phyloP scores from a whole-genome alignment of 768 basidiomycete species.

The Boletus vermiculosoides region DNA sequence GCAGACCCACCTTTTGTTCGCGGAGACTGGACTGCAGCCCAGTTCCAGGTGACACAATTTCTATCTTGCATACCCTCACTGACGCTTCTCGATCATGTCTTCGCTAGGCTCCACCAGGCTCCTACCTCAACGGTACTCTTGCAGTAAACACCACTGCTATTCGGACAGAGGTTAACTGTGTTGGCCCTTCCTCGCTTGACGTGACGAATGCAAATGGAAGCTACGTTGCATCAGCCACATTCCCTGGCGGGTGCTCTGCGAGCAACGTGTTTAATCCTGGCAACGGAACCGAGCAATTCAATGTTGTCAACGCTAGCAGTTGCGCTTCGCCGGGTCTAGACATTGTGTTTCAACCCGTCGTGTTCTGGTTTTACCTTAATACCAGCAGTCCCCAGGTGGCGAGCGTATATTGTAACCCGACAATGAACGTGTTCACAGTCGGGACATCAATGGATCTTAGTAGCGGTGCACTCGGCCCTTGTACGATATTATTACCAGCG shows the following conservation, averaged over 20 bases:
- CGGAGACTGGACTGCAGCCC: constrained; percentile 51
- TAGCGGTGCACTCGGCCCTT: constrained; percentile 40
- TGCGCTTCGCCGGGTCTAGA: constrained; percentile 30
- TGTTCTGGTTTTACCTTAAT: constrained; percentile 65
- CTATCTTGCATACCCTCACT: background rate
- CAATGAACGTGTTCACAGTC: constrained; percentile 45
- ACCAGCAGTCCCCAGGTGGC: constrained; percentile 39
- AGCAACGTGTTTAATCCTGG: constrained; percentile 38
- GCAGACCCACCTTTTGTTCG: constrained; percentile 58
- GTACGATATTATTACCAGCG: constrained; percentile 32
- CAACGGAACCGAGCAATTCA: constrained; percentile 47
- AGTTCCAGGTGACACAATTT: constrained; percentile 44
- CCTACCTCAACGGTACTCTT: constrained; percentile 53
- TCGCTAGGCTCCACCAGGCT: constrained; percentile 41
- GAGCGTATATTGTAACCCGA: constrained; percentile 58
- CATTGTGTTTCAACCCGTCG: constrained; percentile 50
- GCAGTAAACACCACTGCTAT: constrained; percentile 50
- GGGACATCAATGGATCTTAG: constrained; percentile 43
- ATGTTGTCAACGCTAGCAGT: constrained; percentile 41
- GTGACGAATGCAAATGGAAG: constrained; percentile 23
- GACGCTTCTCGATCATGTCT: background rate
- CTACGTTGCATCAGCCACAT: constrained; percentile 44
- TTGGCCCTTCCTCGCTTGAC: constrained; percentile 34
- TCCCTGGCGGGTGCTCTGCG: constrained; percentile 46
- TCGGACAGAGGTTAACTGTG: constrained; percentile 47